A percentile compares a stretch with the other conserved stretches of the same genome.
Conservation (phyloP, 1,139 yeast genomes). For the Saccharomycopsis hybrid region DNA sequence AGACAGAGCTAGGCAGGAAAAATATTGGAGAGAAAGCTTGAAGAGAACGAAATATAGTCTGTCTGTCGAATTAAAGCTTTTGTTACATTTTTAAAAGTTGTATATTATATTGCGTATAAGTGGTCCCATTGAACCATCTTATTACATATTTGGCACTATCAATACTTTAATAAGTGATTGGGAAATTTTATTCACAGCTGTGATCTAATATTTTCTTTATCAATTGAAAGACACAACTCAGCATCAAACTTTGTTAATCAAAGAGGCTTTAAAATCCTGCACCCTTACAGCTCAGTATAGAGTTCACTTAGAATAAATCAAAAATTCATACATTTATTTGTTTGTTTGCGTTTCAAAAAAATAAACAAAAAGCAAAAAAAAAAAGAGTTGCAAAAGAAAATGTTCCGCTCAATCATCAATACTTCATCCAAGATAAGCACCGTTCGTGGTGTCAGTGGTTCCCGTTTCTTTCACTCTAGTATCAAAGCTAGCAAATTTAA, state of each 20-base stretch:
- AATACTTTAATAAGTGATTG: background rate
- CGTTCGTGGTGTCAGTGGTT: background rate
- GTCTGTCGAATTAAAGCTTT: background rate
- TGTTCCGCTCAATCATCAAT: background rate
- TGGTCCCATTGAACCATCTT: background rate
- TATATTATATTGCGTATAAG: background rate
- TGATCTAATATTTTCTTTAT: background rate
- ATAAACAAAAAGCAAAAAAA: background rate
- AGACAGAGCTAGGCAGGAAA: too few relatives aligned
- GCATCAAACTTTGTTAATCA: background rate
- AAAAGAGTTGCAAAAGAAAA: too few relatives aligned
- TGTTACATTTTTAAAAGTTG: background rate
- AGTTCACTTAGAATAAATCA: background rate
- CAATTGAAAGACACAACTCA: background rate
- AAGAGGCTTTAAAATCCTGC: background rate
- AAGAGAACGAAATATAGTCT: background rate
- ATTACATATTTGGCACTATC: background rate
- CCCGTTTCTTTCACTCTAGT: conserved; percentile 10
- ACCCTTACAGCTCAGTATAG: background rate
- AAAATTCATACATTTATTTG: background rate
- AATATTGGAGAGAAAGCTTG: too few relatives aligned
- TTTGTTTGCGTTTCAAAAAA: background rate
- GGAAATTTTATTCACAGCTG: background rate
- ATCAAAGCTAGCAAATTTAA: conserved; percentile 21
- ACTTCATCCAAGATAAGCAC: background rate